Conservation (phyloP, 2,329 filamentous ascomycete genomes). For the Ascochyta clinopodiicola region DNA sequence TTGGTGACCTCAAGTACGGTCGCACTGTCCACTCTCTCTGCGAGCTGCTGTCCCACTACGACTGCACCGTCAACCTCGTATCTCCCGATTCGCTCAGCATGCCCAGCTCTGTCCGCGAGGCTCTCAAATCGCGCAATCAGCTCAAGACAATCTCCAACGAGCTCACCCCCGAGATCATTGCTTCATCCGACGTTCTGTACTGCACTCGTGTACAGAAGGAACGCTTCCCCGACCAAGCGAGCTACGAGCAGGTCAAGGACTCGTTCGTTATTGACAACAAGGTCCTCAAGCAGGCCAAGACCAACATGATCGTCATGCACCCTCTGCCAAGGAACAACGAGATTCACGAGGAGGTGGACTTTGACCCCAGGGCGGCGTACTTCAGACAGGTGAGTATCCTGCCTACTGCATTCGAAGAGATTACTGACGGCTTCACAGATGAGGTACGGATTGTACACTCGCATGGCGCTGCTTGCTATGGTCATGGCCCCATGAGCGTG, state of each 20-base stretch:
- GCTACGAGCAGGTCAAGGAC: conserved; percentile 89
- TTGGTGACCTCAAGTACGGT: conserved; percentile 90
- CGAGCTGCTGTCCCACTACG: conserved; percentile 93
- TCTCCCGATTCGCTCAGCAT: conserved; percentile 80
- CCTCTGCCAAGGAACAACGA: conserved; percentile 93
- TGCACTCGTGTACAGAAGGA: conserved; percentile 97
- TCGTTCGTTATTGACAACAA: conserved; percentile 89
- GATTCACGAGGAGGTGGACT: conserved; percentile 94
- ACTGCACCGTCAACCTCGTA: conserved; percentile 91
- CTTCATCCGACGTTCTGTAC: conserved; percentile 89
- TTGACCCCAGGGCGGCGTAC: conserved; percentile 95
- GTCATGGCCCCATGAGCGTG: conserved; percentile 70
- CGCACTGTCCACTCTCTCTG: conserved; percentile 94
- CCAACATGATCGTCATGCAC: conserved; percentile 92
- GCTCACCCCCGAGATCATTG: conserved; percentile 86
- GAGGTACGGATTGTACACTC: conserved; percentile 96
- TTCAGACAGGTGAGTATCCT: conserved; percentile 87
- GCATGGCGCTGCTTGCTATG: conserved; percentile 95
- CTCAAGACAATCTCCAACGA: conserved; percentile 76
- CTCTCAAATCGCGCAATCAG: conserved; percentile 76
- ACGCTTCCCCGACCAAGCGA: conserved; percentile 79
- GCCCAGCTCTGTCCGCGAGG: conserved; percentile 74
- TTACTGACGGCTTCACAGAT: conserved; percentile 70
- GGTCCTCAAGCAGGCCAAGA: conserved; percentile 89
- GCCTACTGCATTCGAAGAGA: neutral